phyloP scores from a whole-genome alignment of 2,329 filamentous ascomycete species.

The Xylariaceae sp. region DNA sequence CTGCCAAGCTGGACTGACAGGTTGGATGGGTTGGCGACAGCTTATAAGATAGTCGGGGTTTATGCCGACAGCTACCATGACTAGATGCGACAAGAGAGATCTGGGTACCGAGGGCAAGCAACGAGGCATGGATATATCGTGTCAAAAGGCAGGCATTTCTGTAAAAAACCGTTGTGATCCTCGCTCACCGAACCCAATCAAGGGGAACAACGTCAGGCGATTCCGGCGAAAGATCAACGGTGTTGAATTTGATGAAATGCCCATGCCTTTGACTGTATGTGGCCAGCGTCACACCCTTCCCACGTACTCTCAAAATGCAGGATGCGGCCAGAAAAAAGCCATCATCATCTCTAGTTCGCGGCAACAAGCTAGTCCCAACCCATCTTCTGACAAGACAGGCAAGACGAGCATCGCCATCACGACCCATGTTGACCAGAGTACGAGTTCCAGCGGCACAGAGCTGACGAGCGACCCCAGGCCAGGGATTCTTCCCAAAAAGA shows the following conservation, averaged over 20 bases:
- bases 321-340: conserved; percentile 16
- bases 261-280: conserved; percentile 42
- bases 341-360: conserved; percentile 21
- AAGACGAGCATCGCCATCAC: conserved; percentile 26
- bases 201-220: conserved; percentile 31
- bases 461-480: conserved; percentile 69
- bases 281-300: conserved; percentile 43
- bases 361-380: conserved; percentile 23
- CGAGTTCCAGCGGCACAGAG: conserved; percentile 57
- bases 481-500: conserved; percentile 68
- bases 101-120: conserved; percentile 41
- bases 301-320: conserved; percentile 28
- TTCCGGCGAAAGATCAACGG: conserved; percentile 39
- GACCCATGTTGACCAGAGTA: conserved; percentile 43
- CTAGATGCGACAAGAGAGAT: conserved; percentile 24
- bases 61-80: conserved; percentile 21
- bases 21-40: conserved; percentile 25
- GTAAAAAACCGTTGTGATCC: conserved; percentile 39
- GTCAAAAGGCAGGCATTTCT: conserved; percentile 40
- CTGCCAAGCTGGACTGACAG: conserved; percentile 26
- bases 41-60: conserved; percentile 20
- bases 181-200: conserved; percentile 32
- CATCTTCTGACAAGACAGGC: conserved; percentile 28
- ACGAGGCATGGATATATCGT: conserved; percentile 29
- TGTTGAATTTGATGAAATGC: conserved; percentile 32